These are phyloP conservation scores for Apium graveolens DNA, from an alignment of 129 eudicot species.

Conservation along the genomic window DNA sequence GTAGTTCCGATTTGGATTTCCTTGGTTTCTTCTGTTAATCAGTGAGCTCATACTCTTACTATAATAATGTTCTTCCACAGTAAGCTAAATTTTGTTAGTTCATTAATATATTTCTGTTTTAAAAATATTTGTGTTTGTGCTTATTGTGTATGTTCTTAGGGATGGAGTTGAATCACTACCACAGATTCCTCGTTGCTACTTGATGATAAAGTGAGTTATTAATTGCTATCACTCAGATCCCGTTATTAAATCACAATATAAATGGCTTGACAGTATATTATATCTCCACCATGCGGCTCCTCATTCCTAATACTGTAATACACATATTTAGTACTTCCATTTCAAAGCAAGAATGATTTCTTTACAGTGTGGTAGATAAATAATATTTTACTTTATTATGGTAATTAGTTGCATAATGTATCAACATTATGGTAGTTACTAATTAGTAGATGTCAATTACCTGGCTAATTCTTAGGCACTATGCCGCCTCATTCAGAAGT, in stretches of 20 bases:
- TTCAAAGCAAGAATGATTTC: neutral
- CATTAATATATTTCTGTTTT: neutral
- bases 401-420: neutral
- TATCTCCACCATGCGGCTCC: neutral
- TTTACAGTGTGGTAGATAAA: no score
- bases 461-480: neutral
- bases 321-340: neutral
- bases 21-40: conserved; percentile 26
- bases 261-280: neutral
- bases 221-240: neutral
- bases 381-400: neutral
- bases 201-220: conserved; percentile 39
- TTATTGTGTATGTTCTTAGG: conserved; percentile 19
- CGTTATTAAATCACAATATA: neutral
- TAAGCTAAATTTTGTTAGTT: neutral
- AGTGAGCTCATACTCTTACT: conserved; percentile 20
- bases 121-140: neutral
- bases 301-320: neutral
- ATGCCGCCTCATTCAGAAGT: neutral
- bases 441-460: neutral
- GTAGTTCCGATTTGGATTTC: conserved; percentile 36
- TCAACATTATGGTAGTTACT: neutral
- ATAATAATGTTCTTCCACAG: neutral
- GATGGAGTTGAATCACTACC: conserved; percentile 36
- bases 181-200: conserved; percentile 33